A percentile compares a stretch with the other conserved stretches of the same genome.
phyloP scores from a whole-genome alignment of 75 land plant genomes.

The Sequoiadendron giganteum region DNA sequence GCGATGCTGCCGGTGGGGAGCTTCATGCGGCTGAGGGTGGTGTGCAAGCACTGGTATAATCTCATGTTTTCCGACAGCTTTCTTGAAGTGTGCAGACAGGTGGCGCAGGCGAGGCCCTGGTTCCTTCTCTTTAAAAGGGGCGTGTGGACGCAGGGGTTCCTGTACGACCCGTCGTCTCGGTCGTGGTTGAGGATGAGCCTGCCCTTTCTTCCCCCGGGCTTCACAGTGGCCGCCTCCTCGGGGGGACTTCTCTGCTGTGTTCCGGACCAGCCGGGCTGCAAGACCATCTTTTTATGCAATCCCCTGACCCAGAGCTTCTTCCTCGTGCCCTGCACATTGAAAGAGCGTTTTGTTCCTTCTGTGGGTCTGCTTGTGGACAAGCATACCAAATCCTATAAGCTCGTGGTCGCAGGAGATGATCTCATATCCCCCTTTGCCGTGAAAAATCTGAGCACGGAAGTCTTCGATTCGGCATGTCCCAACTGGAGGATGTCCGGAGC shows the following conservation, averaged over 20 bases:
- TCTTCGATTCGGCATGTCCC: slow-evolving; percentile 52
- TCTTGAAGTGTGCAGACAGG: slow-evolving; percentile 58
- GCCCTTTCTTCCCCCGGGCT: slow-evolving; percentile 46
- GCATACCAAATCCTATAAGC: slow-evolving; percentile 28
- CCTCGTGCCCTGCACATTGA: slow-evolving; percentile 51
- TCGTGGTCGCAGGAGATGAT: slow-evolving; percentile 74
- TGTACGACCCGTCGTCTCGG: slow-evolving; percentile 43
- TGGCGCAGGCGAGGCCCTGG: slow-evolving; percentile 42
- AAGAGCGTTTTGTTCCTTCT: slow-evolving; percentile 74
- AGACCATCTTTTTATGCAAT: slow-evolving; percentile 54
- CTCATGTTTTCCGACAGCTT: slow-evolving; percentile 58
- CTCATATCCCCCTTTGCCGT: slow-evolving; percentile 84
- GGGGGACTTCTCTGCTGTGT: slow-evolving; percentile 72
- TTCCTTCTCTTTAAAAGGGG: slow-evolving; percentile 58
- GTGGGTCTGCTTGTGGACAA: slow-evolving; percentile 43
- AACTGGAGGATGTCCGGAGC: slow-evolving; percentile 51
- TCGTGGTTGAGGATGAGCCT: slow-evolving; percentile 48
- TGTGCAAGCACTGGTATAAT: slow-evolving; percentile 59
- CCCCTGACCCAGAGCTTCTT: slow-evolving; percentile 38
- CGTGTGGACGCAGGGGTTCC: slow-evolving; percentile 24
- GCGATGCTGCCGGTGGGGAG: slow-evolving; percentile 42
- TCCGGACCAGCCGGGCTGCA: slow-evolving; percentile 54
- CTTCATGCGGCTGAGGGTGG: slow-evolving; percentile 36
- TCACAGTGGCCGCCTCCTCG: slow-evolving; percentile 78
- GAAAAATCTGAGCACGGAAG: slow-evolving; percentile 74